A percentile compares a stretch with the other conserved stretches of the same genome.
Conservation (phyloP, 345 rosid species). For the Crucihimalaya himalaica region DNA sequence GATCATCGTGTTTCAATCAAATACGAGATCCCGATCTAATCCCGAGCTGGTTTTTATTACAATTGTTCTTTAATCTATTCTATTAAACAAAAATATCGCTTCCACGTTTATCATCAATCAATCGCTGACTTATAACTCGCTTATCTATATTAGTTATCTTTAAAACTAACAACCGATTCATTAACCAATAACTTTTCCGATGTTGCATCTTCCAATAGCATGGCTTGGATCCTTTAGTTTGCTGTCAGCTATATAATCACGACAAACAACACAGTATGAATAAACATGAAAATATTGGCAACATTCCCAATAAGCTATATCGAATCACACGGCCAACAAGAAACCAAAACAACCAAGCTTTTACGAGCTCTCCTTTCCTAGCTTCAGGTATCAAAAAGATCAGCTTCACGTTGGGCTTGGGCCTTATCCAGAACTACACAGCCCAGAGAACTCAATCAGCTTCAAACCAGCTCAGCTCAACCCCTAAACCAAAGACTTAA, state of each 20-base stretch:
- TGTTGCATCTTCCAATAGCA: neutral
- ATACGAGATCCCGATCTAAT: too few species aligned
- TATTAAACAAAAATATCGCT: too few species aligned
- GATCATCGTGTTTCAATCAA: too few species aligned
- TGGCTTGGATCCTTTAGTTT: neutral
- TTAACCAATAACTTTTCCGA: too few species aligned
- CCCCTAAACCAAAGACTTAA: neutral
- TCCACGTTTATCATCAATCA: too few species aligned
- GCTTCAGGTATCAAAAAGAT: too few species aligned
- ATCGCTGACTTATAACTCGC: too few species aligned
- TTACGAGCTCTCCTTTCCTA: too few species aligned
- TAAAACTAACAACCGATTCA: too few species aligned
- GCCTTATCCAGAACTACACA: neutral
- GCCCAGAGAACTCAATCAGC: neutral
- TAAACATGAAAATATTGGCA: neutral
- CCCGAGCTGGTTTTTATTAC: too few species aligned
- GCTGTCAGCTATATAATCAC: neutral
- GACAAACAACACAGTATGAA: neutral
- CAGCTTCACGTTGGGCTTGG: neutral
- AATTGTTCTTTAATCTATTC: too few species aligned
- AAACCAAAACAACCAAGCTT: neutral
- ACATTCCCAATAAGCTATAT: neutral
- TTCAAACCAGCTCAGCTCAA: neutral
- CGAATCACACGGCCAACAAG: neutral
- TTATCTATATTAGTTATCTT: too few species aligned